Evolutionary conservation across 495 filamentous ascomycete species (phyloP), one percentile per base, ranked within the genome.

Genomic region (Elasticomyces elasticus): DNA sequence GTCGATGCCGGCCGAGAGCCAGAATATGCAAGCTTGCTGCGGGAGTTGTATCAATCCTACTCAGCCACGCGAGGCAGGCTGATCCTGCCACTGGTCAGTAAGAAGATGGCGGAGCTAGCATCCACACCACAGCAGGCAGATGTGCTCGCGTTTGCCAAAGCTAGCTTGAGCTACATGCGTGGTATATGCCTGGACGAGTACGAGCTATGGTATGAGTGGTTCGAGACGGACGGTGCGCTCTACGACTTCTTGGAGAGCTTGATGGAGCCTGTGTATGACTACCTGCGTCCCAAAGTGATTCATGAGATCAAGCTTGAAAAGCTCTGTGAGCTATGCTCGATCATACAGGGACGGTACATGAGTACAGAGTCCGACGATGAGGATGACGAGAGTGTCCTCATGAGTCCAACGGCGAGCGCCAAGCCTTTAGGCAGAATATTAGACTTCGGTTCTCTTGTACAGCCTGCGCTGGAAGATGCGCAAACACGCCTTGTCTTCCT

Each of bases 331-430:
- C 71, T 95, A 0, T 83, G 88, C 51, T 83, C 82, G 9, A 76
- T 90, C 65, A 71, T 95, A 11, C 87, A 90, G 59, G 86, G 86
- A n/a, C 81, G 84, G 38, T 94, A 94, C 58, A 75, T 90, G 61
- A 72, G 83, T 22, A 81, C 85, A 41, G 76, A 77, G 33, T 84
- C 85, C 40, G 89, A 94, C 6, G 55, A 62, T 6, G 56, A 67
- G 0, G 56, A 61, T 12, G 63, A 64, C 12, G 54, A 53, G 1
- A 43, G 22, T 25, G 15, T 25, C 5, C 22, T 51, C 2, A 31
- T 43, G 78, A 85, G 42, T 73, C 79, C 13, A 78, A 37, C 23
- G 20, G 59, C 69, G 66, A 17, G 52, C 35, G 53, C 19, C 15
- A 52, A 41, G 42, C 24, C 41, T 15, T 26, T 42, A 23, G 35